phyloP scores from a whole-genome alignment of 176 grass and related monocot species.

The Eragrostis nindensis region DNA sequence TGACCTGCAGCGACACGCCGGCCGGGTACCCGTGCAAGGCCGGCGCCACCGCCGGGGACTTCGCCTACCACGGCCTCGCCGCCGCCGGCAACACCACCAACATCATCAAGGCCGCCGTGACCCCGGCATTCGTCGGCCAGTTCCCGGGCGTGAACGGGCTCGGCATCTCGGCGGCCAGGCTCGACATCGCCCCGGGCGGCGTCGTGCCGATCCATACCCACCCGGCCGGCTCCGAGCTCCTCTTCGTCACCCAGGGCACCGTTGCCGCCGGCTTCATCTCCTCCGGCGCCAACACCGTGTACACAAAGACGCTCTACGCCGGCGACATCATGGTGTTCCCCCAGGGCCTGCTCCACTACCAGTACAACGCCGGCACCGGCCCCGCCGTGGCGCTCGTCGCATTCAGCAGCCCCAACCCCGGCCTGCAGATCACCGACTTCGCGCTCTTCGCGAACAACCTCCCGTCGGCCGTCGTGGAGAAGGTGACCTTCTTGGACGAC shows the following conservation, averaged over 20 bases:
- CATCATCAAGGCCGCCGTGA: constrained; percentile 64
- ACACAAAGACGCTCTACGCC: constrained; percentile 53
- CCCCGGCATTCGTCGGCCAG: constrained; percentile 69
- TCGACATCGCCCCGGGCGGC: constrained; percentile 62
- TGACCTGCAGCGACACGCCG: constrained; percentile 59
- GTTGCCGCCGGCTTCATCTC: constrained; percentile 68
- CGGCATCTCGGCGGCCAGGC: constrained; percentile 69
- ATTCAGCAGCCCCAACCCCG: constrained; percentile 72
- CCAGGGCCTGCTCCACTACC: constrained; percentile 73
- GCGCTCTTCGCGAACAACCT: constrained; percentile 84
- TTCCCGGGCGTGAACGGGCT: constrained; percentile 83
- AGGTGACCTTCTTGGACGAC: constrained; percentile 78
- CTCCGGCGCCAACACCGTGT: constrained; percentile 50
- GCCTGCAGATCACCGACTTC: constrained; percentile 74
- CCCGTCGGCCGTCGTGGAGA: constrained; percentile 63
- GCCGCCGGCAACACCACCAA: constrained; percentile 47
- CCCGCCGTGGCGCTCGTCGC: constrained; percentile 54
- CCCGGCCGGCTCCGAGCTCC: constrained; percentile 67
- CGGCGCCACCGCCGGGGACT: constrained; percentile 50
- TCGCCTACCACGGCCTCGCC: constrained; percentile 60
- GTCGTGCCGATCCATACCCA: constrained; percentile 78
- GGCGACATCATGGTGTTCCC: constrained; percentile 79
- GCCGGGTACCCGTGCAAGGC: constrained; percentile 68
- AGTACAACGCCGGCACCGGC: constrained; percentile 57
- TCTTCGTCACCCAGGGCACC: constrained; percentile 56